Evolutionary conservation across 2,329 filamentous ascomycete genomes (phyloP), one percentile per base, ranked within the genome.

Genomic region (Neurospora sp.): DNA sequence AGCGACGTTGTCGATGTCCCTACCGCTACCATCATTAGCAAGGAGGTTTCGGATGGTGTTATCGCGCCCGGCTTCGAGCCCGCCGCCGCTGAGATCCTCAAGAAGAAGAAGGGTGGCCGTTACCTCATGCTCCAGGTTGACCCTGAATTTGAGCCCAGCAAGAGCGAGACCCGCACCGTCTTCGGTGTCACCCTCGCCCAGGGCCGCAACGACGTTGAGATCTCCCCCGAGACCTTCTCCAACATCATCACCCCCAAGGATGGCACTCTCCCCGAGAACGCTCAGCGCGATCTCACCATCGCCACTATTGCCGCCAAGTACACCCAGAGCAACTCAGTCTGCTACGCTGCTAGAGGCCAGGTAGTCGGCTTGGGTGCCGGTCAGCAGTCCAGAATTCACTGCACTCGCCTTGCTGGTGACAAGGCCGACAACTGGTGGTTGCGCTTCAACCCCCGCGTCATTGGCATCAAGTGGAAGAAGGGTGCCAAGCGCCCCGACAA

Each of bases 391-490:
- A 91, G 96, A 76, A 99, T 99, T 76, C 96, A 99, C 87, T 99
- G 96, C 88, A 99, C 96, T 58, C 91, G 96, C 74, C 89, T 99
- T 68, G 96, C 96, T 11, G 96, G 96, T 72, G 95, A 98, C 85
- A 99, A 99, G 86, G 93, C 94, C 67, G 96, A 99, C 82, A 97
- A 97, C 86, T 98, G 95, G 95, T 99, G 95, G 96, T 91, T 99
- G 86, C 92, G 96, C 77, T 98, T 98, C 89, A 92, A 97, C 84
- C 90, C 93, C 76, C 91, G 93, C 68, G 92, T 96, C 13, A 86
- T 98, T 67, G 86, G 84, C 78, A 91, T 99, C 80, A 92, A 95
- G 84, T 99, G 93, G 93, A 97, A 97, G 87, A 95, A 96, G 84
- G 95, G 96, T 77, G 93, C 92, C 78, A 98, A 98, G 89, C 90